A percentile compares a stretch with the other conserved stretches of the same genome.
Conservation (phyloP, 1,284 basidiomycete species). For the Trametes pubescens region DNA sequence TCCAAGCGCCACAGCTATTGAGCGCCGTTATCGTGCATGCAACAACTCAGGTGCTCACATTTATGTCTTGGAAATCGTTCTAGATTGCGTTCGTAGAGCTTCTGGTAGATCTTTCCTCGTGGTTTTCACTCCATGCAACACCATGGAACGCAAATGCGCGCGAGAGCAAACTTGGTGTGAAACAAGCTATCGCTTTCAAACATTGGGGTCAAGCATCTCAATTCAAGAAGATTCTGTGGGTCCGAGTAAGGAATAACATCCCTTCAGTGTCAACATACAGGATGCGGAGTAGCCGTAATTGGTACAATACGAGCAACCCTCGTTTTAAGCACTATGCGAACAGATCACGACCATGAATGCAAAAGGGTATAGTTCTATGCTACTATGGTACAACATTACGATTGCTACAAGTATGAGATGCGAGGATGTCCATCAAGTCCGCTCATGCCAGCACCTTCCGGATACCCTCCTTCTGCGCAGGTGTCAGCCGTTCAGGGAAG, state of each 20-base stretch:
- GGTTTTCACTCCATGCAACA: too few species aligned
- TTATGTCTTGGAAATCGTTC: not conserved
- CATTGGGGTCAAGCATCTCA: too few species aligned
- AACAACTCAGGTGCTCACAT: not conserved
- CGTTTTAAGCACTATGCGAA: not conserved
- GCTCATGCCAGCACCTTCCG: constrained; percentile 65
- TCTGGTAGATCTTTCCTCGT: too few species aligned
- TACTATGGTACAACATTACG: constrained; percentile 27
- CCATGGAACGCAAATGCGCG: too few species aligned
- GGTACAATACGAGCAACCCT: not conserved
- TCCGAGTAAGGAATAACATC: too few species aligned
- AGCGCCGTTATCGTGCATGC: not conserved
- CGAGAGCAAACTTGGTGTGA: too few species aligned
- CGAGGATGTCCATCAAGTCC: constrained; percentile 20
- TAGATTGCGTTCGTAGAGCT: too few species aligned
- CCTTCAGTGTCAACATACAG: too few species aligned
- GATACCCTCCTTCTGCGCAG: constrained; percentile 81
- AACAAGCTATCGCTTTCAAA: too few species aligned
- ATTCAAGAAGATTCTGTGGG: too few species aligned
- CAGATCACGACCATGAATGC: not conserved
- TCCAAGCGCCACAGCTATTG: constrained; percentile 4
- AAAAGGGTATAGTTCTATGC: constrained; percentile 29
- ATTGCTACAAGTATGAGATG: constrained; percentile 23
- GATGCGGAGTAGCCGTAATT: too few species aligned
- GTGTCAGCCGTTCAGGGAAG: constrained; percentile 82